Conservation (phyloP, 148 eudicot species). For the Selenicereus undatus region DNA sequence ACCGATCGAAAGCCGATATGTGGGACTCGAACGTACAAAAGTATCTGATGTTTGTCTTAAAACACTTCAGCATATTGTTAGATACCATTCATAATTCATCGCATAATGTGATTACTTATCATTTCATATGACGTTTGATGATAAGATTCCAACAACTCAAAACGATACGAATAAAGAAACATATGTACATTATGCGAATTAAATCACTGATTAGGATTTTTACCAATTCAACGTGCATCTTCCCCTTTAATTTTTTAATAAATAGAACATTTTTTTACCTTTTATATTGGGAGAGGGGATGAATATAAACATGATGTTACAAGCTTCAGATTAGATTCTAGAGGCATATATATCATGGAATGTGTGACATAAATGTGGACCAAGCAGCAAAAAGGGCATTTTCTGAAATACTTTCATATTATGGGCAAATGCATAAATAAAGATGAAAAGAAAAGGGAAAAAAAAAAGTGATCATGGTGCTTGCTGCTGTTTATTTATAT, state of each 20-base stretch:
- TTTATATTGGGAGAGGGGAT: background rate
- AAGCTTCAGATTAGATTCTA: conserved; percentile 24
- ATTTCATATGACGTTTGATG: background rate
- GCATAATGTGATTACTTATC: background rate
- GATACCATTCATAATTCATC: background rate
- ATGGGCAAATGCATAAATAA: background rate
- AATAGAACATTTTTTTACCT: too few relatives aligned
- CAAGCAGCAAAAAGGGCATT: conserved; percentile 25
- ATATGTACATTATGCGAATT: too few relatives aligned
- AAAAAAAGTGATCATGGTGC: background rate
- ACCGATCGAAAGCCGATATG: too few relatives aligned
- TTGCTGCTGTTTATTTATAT: background rate
- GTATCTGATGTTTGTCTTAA: too few relatives aligned
- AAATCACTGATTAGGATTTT: too few relatives aligned
- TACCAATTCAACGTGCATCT: too few relatives aligned
- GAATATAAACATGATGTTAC: conserved; percentile 22
- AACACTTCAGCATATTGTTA: too few relatives aligned
- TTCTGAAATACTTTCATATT: conserved; percentile 5
- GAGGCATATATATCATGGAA: conserved; percentile 12
- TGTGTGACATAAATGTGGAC: conserved; percentile 24
- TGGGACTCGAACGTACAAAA: too few relatives aligned
- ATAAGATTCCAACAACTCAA: background rate
- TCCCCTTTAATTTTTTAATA: too few relatives aligned
- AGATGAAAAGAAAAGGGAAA: background rate
- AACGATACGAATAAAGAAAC: too few relatives aligned